phyloP scores from a whole-genome alignment of 176 grass and related monocot species.

The Avena insularis region DNA sequence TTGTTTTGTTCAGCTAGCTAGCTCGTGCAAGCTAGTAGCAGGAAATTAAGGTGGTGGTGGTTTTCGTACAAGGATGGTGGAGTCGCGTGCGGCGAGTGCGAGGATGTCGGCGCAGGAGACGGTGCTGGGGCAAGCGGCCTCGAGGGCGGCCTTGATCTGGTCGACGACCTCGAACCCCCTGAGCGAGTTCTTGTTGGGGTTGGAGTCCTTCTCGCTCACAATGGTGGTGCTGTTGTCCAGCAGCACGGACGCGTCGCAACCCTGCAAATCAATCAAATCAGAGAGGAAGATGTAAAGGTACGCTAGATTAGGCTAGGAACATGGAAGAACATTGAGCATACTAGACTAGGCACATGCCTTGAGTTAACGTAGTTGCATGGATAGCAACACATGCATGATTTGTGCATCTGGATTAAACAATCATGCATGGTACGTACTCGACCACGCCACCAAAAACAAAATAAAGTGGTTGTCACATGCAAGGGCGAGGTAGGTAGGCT shows the following conservation, averaged over 20 bases:
- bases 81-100: constrained; percentile 65
- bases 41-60: neutral
- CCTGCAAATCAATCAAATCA: constrained; percentile 42
- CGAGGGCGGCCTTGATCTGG: constrained; percentile 72
- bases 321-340: neutral
- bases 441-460: constrained; percentile 30
- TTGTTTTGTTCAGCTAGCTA: neutral
- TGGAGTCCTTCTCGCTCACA: constrained; percentile 83
- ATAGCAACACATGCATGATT: neutral
- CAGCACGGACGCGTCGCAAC: constrained; percentile 80
- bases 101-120: constrained; percentile 86
- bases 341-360: constrained; percentile 13
- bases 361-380: constrained; percentile 1
- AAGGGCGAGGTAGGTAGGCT: constrained; percentile 34
- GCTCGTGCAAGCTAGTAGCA: neutral
- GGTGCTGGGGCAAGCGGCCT: constrained; percentile 63
- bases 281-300: neutral
- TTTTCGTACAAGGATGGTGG: constrained; percentile 44
- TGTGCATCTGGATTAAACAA: constrained; percentile 27
- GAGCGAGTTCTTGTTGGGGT: constrained; percentile 67
- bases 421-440: constrained; percentile 25
- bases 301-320: constrained; percentile 2
- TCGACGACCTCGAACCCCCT: constrained; percentile 83
- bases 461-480: constrained; percentile 20
- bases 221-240: constrained; percentile 74